These are phyloP conservation scores for Tuctoria greenei DNA, from an alignment of 176 grass and related monocot genomes.

Conservation along the genomic window DNA sequence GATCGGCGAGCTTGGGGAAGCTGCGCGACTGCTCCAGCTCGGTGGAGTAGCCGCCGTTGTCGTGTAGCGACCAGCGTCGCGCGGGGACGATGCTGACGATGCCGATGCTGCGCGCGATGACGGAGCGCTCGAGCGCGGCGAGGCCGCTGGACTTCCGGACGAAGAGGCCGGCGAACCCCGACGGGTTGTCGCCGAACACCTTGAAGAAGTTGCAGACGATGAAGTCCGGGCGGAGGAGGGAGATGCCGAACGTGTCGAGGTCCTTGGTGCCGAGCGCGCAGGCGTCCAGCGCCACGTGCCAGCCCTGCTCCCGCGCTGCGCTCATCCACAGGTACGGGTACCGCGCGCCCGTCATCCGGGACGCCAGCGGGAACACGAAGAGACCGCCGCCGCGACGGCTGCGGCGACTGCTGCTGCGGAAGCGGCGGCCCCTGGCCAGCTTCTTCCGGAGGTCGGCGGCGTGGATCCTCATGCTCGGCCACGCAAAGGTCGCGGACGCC, in stretches of 20 bases:
- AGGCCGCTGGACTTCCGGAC: constrained; percentile 67
- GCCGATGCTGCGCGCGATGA: constrained; percentile 78
- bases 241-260: constrained; percentile 75
- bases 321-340: constrained; percentile 94
- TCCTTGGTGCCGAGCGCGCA: constrained; percentile 87
- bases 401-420: no score
- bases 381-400: constrained; percentile 40
- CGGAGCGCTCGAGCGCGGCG: constrained; percentile 63
- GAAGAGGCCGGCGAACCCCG: constrained; percentile 82
- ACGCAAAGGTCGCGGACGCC: constrained; percentile 63
- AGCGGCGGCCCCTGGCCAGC: constrained; percentile 33
- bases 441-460: constrained; percentile 57
- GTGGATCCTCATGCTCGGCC: constrained; percentile 81
- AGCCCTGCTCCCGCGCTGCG: constrained; percentile 66
- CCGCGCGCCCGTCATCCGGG: constrained; percentile 69
- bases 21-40: constrained; percentile 53
- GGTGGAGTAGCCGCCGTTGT: constrained; percentile 56
- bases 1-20: no score
- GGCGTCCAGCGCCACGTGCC: constrained; percentile 85
- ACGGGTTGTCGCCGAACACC: constrained; percentile 86
- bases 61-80: constrained; percentile 47
- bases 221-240: constrained; percentile 86
- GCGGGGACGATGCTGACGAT: constrained; percentile 76
- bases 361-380: constrained; percentile 82
- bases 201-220: constrained; percentile 97